Percentiles rank a stretch among this genome's conserved stretches.
Conservation (phyloP, 768 basidiomycete species). For the Lenzites betulinus region DNA sequence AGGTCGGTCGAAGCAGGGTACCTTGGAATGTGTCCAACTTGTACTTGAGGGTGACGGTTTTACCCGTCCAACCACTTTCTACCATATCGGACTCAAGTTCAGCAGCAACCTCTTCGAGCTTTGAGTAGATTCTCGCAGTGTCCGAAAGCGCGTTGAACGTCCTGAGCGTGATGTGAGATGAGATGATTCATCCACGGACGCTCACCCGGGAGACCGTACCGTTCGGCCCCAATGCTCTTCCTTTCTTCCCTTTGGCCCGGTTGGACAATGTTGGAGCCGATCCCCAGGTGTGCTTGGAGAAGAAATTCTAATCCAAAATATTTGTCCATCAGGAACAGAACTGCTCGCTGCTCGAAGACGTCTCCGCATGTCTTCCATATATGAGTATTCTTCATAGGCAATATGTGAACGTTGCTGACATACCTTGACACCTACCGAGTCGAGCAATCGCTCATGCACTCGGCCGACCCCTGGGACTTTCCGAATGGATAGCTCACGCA, state of each 20-base stretch:
- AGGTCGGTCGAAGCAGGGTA: constrained; percentile 23
- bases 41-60: constrained; percentile 89
- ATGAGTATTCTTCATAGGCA: neutral
- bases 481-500: constrained; percentile 79
- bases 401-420: neutral
- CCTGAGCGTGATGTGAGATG: constrained; percentile 40
- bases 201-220: constrained; percentile 43
- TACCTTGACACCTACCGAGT: constrained; percentile 86
- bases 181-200: neutral
- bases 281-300: constrained; percentile 80
- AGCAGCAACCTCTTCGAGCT: constrained; percentile 78
- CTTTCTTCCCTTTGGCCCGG: constrained; percentile 77
- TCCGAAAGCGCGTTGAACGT: constrained; percentile 75
- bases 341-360: constrained; percentile 73
- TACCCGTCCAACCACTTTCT: constrained; percentile 79
- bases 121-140: constrained; percentile 65
- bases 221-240: constrained; percentile 92
- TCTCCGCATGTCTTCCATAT: constrained; percentile 82
- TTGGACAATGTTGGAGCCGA: constrained; percentile 80
- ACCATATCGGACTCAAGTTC: constrained; percentile 84
- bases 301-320: constrained; percentile 80
- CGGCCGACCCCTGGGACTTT: constrained; percentile 90
- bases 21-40: constrained; percentile 92
- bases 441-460: constrained; percentile 85
- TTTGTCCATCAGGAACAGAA: constrained; percentile 82